Evolutionary conservation across 2,329 filamentous ascomycete genomes (phyloP).

Genomic region (Purpureocillium takamizusanense): DNA sequence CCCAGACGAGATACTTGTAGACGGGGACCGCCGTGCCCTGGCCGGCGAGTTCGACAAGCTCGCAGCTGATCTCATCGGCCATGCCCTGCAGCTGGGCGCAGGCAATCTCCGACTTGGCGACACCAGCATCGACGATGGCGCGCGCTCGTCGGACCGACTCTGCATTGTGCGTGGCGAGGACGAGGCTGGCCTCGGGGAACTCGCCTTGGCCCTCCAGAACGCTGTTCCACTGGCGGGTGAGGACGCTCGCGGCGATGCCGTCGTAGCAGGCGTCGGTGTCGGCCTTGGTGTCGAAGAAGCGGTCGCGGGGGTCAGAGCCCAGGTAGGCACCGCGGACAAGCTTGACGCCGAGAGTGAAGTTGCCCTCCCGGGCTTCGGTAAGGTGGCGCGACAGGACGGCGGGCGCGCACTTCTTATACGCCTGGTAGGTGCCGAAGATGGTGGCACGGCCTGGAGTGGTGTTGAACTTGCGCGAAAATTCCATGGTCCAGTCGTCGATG

Average conservation of each 20-base stretch:
- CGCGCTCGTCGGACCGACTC: conserved; percentile 55
- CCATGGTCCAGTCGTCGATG: conserved; percentile 71
- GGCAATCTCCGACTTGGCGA: conserved; percentile 27
- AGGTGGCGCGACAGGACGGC: conserved; percentile 51
- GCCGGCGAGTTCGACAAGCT: conserved; percentile 33
- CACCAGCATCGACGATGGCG: conserved; percentile 36
- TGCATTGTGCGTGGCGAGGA: conserved; percentile 78
- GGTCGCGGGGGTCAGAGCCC: conserved; percentile 56
- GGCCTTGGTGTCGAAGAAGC: conserved; percentile 64
- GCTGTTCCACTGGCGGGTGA: conserved; percentile 42
- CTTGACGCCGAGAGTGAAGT: conserved; percentile 64
- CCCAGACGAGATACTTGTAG: conserved; percentile 64
- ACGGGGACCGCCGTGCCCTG: conserved; percentile 40
- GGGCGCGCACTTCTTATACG: conserved; percentile 60
- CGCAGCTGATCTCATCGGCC: conserved; percentile 83
- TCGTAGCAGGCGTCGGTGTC: conserved; percentile 69
- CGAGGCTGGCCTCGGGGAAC: conserved; percentile 53
- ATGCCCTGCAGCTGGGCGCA: conserved; percentile 80
- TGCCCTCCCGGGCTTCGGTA: conserved; percentile 43
- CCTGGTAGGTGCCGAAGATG: conserved; percentile 74
- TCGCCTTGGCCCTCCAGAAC: conserved; percentile 24
- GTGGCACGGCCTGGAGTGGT: conserved; percentile 52
- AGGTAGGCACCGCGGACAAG: conserved; percentile 70
- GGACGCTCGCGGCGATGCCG: conserved; percentile 55
- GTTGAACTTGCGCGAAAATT: conserved; percentile 73